Evolutionary conservation across 768 basidiomycete species (phyloP).

Genomic region (Pleurotus tuoliensis): DNA sequence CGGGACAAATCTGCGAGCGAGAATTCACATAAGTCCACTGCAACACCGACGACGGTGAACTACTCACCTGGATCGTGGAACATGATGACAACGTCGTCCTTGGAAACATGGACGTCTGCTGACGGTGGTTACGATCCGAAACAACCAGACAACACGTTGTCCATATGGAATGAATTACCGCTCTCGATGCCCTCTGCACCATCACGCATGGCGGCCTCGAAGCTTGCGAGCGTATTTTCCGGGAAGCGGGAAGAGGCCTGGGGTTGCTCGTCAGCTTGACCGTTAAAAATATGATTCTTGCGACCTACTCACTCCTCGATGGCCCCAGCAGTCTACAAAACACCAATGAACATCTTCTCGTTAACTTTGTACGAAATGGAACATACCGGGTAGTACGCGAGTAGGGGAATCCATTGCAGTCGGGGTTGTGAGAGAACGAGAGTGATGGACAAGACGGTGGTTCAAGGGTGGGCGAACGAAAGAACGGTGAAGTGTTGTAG

Average conservation of each 20-base stretch:
- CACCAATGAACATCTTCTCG: no score
- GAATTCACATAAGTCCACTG: slow-evolving; percentile 17
- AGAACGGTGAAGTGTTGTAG: not conserved
- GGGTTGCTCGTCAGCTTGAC: not conserved
- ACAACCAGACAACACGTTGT: slow-evolving; percentile 27
- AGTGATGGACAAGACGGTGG: not conserved
- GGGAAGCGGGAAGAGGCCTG: slow-evolving; percentile 85
- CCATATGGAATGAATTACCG: slow-evolving; percentile 59
- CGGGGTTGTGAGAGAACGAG: not conserved
- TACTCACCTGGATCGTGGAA: slow-evolving; percentile 86
- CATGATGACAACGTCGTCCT: slow-evolving; percentile 86
- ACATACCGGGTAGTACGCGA: slow-evolving; percentile 29
- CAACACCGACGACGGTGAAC: slow-evolving; percentile 12
- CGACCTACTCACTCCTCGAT: slow-evolving; percentile 39
- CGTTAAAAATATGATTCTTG: not conserved
- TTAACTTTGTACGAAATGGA: not conserved
- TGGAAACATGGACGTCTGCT: slow-evolving; percentile 92
- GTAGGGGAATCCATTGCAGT: not conserved
- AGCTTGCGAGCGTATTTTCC: slow-evolving; percentile 94
- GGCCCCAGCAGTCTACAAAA: slow-evolving; percentile 63
- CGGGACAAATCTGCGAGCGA: slow-evolving; percentile 54
- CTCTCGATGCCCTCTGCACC: slow-evolving; percentile 97
- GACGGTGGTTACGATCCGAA: slow-evolving; percentile 45
- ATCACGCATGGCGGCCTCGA: slow-evolving; percentile 91
- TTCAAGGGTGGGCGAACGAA: not conserved